Conservation (phyloP, 805 yeast genomes). For the Metschnikowia amazonensis region DNA sequence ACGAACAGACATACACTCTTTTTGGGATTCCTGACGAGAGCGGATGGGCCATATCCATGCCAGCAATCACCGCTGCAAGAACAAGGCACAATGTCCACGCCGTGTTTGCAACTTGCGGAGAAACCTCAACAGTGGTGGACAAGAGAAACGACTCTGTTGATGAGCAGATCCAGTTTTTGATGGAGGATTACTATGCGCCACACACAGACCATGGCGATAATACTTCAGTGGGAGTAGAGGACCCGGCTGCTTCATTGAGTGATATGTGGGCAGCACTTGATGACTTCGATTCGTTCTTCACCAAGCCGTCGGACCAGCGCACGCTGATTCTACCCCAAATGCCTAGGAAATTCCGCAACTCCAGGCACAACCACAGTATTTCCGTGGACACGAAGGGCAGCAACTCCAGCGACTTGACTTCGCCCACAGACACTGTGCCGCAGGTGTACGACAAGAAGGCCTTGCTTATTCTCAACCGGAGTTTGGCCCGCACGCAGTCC, state of each 20-base stretch:
- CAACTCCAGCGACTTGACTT: constrained; percentile 37
- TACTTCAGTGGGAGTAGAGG: constrained; percentile 50
- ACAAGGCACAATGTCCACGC: constrained; percentile 94
- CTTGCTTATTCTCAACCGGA: constrained; percentile 66
- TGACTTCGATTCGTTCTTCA: constrained; percentile 83
- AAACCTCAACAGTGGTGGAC: constrained; percentile 30
- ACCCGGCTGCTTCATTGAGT: constrained; percentile 71
- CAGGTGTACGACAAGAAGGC: constrained; percentile 78
- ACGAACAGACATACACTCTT: constrained; percentile 80
- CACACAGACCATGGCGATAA: constrained; percentile 40
- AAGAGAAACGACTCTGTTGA: constrained; percentile 23
- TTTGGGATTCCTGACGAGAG: constrained; percentile 93
- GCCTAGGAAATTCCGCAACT: constrained; percentile 6
- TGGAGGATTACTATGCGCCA: constrained; percentile 52
- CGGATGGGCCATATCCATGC: constrained; percentile 98
- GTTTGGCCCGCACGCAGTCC: constrained; percentile 70
- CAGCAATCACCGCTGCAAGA: constrained; percentile 81
- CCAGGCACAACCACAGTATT: constrained; percentile 33
- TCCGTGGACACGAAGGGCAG: constrained; percentile 62
- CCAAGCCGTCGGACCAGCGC: constrained; percentile 47
- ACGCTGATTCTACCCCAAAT: constrained; percentile 12
- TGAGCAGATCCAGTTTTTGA: constrained; percentile 50
- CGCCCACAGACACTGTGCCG: constrained; percentile 68
- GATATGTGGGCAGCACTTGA: constrained; percentile 92
- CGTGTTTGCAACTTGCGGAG: constrained; percentile 81